Conservation (phyloP, 2,329 filamentous ascomycete genomes). For the Gremmenia infestans region DNA sequence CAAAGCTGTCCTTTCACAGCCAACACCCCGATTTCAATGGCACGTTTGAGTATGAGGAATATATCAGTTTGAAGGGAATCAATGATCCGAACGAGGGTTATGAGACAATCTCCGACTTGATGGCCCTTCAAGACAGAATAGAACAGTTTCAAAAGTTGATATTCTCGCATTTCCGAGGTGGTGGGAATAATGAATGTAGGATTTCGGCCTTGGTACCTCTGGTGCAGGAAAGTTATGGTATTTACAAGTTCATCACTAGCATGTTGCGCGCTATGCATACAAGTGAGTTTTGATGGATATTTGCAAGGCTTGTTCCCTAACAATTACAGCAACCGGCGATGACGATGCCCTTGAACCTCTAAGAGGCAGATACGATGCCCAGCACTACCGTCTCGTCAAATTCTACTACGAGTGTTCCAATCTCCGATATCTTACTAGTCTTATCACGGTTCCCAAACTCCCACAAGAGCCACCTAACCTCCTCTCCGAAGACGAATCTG, state of each 20-base stretch:
- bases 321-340: conserved; percentile 70
- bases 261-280: conserved; percentile 98
- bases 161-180: conserved; percentile 90
- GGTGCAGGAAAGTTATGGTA: conserved; percentile 96
- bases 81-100: conserved; percentile 98
- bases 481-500: conserved; percentile 76
- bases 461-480: conserved; percentile 91
- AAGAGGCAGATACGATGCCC: conserved; percentile 83
- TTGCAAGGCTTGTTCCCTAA: conserved; percentile 2
- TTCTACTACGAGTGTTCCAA: conserved; percentile 99
- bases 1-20: conserved; percentile 93
- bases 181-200: conserved; percentile 91
- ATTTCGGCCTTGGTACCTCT: conserved; percentile 91
- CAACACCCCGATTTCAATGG: conserved; percentile 98
- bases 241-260: conserved; percentile 99
- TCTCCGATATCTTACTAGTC: conserved; percentile 87
- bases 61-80: conserved; percentile 95
- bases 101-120: conserved; percentile 94
- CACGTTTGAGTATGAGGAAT: conserved; percentile 98
- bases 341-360: conserved; percentile 88
- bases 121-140: conserved; percentile 96
- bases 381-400: conserved; percentile 92
- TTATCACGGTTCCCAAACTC: conserved; percentile 94
- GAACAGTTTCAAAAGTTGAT: conserved; percentile 98
- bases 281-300: conserved; percentile 50